These are phyloP conservation scores for Anthracocystis panici-leucophaei DNA, from an alignment of 1,284 basidiomycete species.

Conservation along the genomic window DNA sequence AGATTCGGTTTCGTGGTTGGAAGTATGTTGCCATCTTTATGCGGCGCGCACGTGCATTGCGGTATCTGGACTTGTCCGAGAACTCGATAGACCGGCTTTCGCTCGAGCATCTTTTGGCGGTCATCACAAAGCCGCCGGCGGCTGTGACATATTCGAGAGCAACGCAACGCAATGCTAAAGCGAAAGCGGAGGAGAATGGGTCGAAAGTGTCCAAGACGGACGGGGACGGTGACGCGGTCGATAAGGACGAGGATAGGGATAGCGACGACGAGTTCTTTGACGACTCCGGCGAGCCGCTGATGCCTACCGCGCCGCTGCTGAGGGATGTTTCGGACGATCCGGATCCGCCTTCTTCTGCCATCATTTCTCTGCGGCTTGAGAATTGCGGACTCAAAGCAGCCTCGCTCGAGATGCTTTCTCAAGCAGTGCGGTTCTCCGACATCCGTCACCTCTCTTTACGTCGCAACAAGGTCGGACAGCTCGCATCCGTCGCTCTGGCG, in stretches of 20 bases:
- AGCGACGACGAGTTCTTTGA: conserved; percentile 55
- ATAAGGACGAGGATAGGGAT: conserved; percentile 29
- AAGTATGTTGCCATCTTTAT: conserved; percentile 84
- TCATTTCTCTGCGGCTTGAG: conserved; percentile 64
- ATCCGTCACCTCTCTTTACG: conserved; percentile 66
- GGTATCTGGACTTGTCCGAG: conserved; percentile 89
- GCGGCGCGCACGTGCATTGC: conserved; percentile 79
- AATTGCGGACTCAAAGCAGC: conserved; percentile 59
- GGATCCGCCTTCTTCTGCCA: conserved; percentile 41
- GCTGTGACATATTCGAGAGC: conserved; percentile 15
- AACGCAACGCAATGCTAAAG: conserved; percentile 9
- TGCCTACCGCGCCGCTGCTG: conserved; percentile 59
- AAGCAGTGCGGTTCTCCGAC: conserved; percentile 61
- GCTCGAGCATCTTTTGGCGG: conserved; percentile 83
- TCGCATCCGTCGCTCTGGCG: conserved; percentile 50
- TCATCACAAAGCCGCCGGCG: conserved; percentile 67
- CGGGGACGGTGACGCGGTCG: conserved; percentile 1
- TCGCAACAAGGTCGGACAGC: conserved; percentile 56
- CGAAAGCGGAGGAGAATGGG: background rate
- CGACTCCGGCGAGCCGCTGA: conserved; percentile 63
- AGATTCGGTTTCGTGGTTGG: conserved; percentile 83
- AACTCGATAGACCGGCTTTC: conserved; percentile 80
- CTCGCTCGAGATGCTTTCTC: conserved; percentile 58
- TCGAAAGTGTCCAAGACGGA: conserved; percentile 3
- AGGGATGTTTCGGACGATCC: conserved; percentile 45